Base-by-base conservation (phyloP, 2,329 filamentous ascomycete genomes). In the Thielaviopsis cerberus region DNA sequence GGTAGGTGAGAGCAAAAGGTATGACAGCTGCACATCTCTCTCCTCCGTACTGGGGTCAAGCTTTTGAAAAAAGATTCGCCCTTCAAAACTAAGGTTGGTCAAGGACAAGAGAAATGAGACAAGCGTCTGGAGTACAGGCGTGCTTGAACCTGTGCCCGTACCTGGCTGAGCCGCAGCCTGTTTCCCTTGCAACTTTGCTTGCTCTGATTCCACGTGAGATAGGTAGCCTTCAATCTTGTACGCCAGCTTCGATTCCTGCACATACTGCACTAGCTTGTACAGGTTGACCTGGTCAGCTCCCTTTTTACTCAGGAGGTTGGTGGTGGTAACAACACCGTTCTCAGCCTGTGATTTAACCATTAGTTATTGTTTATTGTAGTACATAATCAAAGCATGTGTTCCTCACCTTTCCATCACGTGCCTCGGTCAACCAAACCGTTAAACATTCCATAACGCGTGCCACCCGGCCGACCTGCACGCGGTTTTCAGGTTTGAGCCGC, bases 241-340 rank as follows among this genome's bases (percentile, higher is more conserved):
- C 1, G 91, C 90, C 13, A 98, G 73, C 65, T 94, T 96, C 62
- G 90, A 96, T 62, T 92, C 85, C 65, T 91, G 86, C 3, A 98
- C 79, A 68, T 97, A 97, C 51, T 81, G 78, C 30, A 90, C 82
- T 15, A 98, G 75, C 66, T 92, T 91, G 70, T 87, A 91, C 27
- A 96, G 78, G 65, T 97, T 95, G 71, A 98, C 90, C 66, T 97
- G 91, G 66, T 98, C 92, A 24, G 92, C 85, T 0, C 88, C 88
- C 67, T 94, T 95, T 41, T 83, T 82, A 24, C 82, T 78, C 63
- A 96, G 82, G 0, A 98, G 74, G 5, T 82, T 78, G 22, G 82
- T 83, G 17, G 86, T 71, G 51, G 85, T 78, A 0, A 91, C 81
- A 26, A 84, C 77, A 0, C 84, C 86, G 62, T 89, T 84, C 0